A percentile compares a stretch with the other conserved stretches of the same genome.
These are phyloP conservation scores for Tulasnella sp. DNA, from an alignment of 768 basidiomycete species.

Conservation along the genomic window DNA sequence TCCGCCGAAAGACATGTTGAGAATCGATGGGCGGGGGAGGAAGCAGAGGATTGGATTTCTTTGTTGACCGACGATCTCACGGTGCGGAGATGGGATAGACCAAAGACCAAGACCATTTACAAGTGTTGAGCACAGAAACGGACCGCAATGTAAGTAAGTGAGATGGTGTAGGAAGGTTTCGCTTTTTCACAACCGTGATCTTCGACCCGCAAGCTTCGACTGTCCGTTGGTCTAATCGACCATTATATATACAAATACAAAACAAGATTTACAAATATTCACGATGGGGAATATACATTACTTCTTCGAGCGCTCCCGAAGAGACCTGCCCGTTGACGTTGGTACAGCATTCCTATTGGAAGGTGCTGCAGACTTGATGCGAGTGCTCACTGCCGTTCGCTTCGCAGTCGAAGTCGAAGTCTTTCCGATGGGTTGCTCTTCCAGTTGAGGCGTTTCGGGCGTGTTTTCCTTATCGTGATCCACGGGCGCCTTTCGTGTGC, in stretches of 20 bases:
- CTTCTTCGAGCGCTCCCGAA: background rate
- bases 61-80: background rate
- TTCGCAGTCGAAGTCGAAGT: background rate
- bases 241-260: background rate
- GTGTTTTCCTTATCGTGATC: slow-evolving; percentile 12
- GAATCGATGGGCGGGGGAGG: background rate
- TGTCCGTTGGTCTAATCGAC: background rate
- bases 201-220: too few species aligned
- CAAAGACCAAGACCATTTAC: too few species aligned
- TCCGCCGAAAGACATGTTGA: slow-evolving; percentile 1
- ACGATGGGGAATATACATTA: background rate
- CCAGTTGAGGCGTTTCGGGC: background rate
- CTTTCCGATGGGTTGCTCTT: background rate
- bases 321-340: background rate
- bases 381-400: background rate
- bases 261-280: background rate
- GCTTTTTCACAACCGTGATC: background rate
- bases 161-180: background rate
- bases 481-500: background rate
- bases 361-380: background rate
- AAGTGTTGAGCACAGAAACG: too few species aligned
- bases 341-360: background rate
- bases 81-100: background rate
- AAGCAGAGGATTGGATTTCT: background rate
- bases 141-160: background rate